These are phyloP conservation scores for Periconia macrospinosa DNA, from an alignment of 2,329 filamentous ascomycete genomes.

Conservation along the genomic window DNA sequence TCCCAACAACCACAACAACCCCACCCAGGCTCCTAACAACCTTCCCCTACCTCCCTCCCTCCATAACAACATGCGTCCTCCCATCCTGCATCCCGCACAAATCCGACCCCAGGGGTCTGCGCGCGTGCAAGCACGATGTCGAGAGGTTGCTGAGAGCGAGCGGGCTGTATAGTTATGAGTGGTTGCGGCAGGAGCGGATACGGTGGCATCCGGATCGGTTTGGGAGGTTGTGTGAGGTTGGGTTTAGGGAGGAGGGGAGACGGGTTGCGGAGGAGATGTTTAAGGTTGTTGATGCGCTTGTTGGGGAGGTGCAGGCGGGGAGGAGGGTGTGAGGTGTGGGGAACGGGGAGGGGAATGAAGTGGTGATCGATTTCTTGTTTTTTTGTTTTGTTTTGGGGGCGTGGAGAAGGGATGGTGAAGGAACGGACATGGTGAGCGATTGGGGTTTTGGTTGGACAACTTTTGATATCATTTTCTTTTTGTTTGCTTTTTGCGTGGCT, in stretches of 20 bases:
- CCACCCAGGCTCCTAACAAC: constrained; percentile 21
- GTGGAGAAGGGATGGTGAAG: too few species aligned
- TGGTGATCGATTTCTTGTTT: too few species aligned
- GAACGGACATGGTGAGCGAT: too few species aligned
- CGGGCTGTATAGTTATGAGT: constrained; percentile 39
- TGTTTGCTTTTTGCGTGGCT: too few species aligned
- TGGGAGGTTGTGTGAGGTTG: constrained; percentile 34
- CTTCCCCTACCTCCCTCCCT: constrained; percentile 34
- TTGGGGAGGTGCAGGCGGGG: constrained; percentile 22
- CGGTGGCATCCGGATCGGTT: constrained; percentile 43
- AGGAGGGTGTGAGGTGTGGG: neutral
- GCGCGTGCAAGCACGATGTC: constrained; percentile 40
- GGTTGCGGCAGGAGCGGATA: constrained; percentile 37
- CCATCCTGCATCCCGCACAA: constrained; percentile 28
- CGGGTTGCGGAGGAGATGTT: constrained; percentile 41
- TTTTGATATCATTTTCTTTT: too few species aligned
- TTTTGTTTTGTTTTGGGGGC: too few species aligned
- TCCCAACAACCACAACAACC: constrained; percentile 14
- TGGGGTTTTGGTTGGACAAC: too few species aligned
- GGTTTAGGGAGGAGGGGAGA: constrained; percentile 33
- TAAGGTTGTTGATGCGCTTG: constrained; percentile 36
- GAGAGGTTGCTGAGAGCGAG: constrained; percentile 33
- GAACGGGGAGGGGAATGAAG: too few species aligned
- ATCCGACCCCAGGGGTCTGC: constrained; percentile 22
- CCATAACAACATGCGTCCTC: constrained; percentile 24